A percentile compares a stretch with the other conserved stretches of the same genome.
These are phyloP conservation scores for Xylariales sp. DNA, from an alignment of 2,329 filamentous ascomycete genomes.

Conservation along the genomic window DNA sequence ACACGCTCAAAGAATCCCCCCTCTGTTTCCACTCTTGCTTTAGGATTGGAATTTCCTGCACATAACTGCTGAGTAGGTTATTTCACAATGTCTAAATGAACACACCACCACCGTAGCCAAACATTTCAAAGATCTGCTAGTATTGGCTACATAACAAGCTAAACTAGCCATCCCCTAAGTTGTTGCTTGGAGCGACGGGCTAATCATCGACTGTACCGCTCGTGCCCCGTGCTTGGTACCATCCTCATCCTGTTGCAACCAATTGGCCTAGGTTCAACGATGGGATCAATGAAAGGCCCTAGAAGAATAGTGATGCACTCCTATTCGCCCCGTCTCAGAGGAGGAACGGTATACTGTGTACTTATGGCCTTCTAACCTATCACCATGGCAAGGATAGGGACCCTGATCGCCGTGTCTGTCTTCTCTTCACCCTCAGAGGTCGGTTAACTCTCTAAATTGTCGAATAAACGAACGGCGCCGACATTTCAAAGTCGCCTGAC, in stretches of 20 bases:
- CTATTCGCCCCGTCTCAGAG: constrained; percentile 17
- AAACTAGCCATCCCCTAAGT: constrained; percentile 8
- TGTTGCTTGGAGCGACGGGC: constrained; percentile 20
- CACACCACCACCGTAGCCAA: constrained; percentile 19
- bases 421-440: constrained; percentile 13
- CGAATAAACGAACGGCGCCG: constrained; percentile 26
- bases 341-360: constrained; percentile 29
- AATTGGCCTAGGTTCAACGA: constrained; percentile 19
- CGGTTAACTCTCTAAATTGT: constrained; percentile 29
- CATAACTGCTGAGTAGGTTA: not conserved
- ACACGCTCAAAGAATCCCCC: constrained; percentile 15
- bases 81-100: constrained; percentile 22
- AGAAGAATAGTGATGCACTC: constrained; percentile 26
- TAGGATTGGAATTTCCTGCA: constrained; percentile 3
- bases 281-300: constrained; percentile 22
- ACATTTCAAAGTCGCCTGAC: constrained; percentile 38
- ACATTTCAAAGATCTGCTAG: constrained; percentile 15
- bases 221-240: constrained; percentile 19
- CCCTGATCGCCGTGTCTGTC: constrained; percentile 25
- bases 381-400: constrained; percentile 21
- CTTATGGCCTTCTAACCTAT: constrained; percentile 17
- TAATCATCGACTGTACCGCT: constrained; percentile 28
- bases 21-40: constrained; percentile 1
- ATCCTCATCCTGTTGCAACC: constrained; percentile 8
- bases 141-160: constrained; percentile 23